These are phyloP conservation scores for Trichosporon sp. DNA, from an alignment of 1,284 basidiomycete species.

Conservation along the genomic window DNA sequence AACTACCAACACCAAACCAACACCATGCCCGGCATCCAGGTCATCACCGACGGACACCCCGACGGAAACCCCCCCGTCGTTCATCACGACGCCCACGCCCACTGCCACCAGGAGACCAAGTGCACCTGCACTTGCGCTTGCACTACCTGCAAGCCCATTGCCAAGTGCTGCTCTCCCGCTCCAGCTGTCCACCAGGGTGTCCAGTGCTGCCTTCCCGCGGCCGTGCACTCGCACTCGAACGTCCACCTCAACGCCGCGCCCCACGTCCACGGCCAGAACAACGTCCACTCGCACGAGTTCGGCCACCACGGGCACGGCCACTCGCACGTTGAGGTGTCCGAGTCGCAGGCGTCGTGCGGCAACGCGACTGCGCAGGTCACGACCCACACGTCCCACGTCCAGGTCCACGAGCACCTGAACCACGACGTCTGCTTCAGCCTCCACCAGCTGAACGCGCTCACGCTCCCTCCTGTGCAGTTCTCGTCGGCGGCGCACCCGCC, in stretches of 20 bases:
- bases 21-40: constrained; percentile 7
- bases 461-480: constrained; percentile 23
- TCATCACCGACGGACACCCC: constrained; percentile 4
- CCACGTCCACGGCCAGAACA: not conserved
- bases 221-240: constrained; percentile 12
- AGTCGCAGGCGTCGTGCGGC: constrained; percentile 7
- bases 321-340: constrained; percentile 12
- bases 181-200: not conserved
- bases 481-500: constrained; percentile 26
- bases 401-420: constrained; percentile 16
- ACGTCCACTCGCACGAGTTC: not conserved
- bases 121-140: constrained; percentile 8
- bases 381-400: not conserved
- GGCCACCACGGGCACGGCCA: constrained; percentile 11
- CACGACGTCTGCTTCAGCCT: constrained; percentile 31
- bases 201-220: constrained; percentile 3
- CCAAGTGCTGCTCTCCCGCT: not conserved
- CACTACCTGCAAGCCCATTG: not conserved
- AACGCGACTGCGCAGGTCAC: not conserved
- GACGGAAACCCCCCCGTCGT: not conserved
- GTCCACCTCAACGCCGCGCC: constrained; percentile 1
- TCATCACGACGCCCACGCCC: not conserved
- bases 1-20: not conserved
- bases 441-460: constrained; percentile 28
- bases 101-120: not conserved